Evolutionary conservation across 441 rosid species (phyloP), one percentile per base, ranked within the genome.

Genomic region (Kokia cookei): DNA sequence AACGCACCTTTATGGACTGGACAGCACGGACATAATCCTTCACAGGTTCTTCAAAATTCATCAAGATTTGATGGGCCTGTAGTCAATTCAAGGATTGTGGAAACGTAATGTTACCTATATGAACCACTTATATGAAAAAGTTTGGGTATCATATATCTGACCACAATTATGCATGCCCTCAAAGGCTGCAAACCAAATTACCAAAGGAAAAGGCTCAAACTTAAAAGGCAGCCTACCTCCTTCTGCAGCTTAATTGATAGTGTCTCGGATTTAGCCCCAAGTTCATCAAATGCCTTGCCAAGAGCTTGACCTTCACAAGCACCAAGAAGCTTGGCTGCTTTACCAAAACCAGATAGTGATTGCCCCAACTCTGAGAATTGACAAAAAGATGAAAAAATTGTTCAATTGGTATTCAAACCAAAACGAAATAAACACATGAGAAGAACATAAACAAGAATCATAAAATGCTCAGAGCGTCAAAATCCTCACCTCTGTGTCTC

Each of bases 1-100:
- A 59, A 71, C 75, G 78, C 71, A 83, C 99, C 94, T 93, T 93
- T 59, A 96, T 88, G 22, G 99, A 96, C 64, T 93, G 98, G 81
- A 93, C 97, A 71, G 94, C 88, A 67, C 90, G 96, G 32, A 92
- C 98, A 83, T 93, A 96, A 87, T 96, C 99, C 80, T 96, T 94
- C 84, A 96, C 75, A 58, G 99, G 99, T 81, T 96, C 99, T 88
- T 96, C 98, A 66, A 96, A 96, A 82, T 89, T 90, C 96, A 94
- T 91, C 82, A 96, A 73, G 73, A 96, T 93, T 73, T 86, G 96
- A 73, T 93, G 88, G 72, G 98, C 91, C 99, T 94, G 84, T 37
- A 81, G 45, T 73, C 51, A 73, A 73, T 58, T 61, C 65, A 77
- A 75, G 60, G 27, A 65, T 40, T 13, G 47, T 63, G 24, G 57